A percentile compares a stretch with the other conserved stretches of the same genome.
These are phyloP conservation scores for Acanthamoeba castellanii DNA, from an alignment of 208 protist genomes.

Conservation along the genomic window DNA sequence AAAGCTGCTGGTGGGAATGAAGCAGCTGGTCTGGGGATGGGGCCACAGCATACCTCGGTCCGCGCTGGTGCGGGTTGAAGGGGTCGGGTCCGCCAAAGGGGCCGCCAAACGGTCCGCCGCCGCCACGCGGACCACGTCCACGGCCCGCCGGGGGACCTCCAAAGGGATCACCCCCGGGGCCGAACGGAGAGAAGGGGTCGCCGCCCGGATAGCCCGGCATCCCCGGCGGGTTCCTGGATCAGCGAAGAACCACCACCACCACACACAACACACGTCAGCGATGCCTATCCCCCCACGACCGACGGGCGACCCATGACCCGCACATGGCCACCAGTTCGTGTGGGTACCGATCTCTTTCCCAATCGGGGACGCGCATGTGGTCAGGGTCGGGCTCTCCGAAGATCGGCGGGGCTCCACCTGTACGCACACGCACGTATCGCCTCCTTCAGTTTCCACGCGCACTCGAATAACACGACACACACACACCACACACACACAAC, in stretches of 20 bases:
- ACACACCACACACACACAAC: too few relatives aligned
- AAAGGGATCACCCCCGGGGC: constrained; percentile 15
- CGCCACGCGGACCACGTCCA: background rate
- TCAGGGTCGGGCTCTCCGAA: constrained; percentile 47
- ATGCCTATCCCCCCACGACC: too few relatives aligned
- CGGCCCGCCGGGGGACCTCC: background rate
- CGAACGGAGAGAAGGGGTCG: constrained; percentile 24
- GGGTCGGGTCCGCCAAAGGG: constrained; percentile 1
- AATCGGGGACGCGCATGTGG: constrained; percentile 42
- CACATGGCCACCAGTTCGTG: too few relatives aligned
- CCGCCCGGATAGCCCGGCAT: constrained; percentile 22
- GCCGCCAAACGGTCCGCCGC: background rate
- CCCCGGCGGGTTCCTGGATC: background rate
- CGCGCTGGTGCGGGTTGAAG: constrained; percentile 9
- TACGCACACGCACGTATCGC: background rate
- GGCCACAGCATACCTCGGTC: background rate
- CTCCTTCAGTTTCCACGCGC: background rate
- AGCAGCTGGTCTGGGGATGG: too few relatives aligned
- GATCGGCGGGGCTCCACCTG: background rate
- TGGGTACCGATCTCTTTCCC: constrained; percentile 1
- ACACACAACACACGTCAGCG: too few relatives aligned
- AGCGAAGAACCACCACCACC: background rate
- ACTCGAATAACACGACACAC: too few relatives aligned
- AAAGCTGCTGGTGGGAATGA: too few relatives aligned
- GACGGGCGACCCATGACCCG: too few relatives aligned